A percentile compares a stretch with the other conserved stretches of the same genome.
phyloP scores from a whole-genome alignment of 164 flowering plant genomes.

The Chimonanthus praecox region DNA sequence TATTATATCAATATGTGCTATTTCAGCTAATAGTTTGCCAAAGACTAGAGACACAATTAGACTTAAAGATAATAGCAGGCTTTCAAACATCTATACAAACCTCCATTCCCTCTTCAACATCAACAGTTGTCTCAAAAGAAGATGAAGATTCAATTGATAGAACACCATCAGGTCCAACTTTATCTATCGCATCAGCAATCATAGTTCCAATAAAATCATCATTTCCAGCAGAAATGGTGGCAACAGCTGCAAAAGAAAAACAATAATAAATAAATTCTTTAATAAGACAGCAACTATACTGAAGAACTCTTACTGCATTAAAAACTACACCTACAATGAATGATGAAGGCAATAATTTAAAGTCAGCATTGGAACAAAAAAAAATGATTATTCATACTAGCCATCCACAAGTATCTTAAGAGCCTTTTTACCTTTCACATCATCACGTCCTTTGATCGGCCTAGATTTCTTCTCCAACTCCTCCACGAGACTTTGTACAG shows the following conservation, averaged over 20 bases:
- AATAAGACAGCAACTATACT: neutral
- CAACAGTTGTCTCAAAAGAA: slow-evolving; percentile 96
- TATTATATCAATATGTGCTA: too few relatives aligned
- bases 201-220: slow-evolving; percentile 84
- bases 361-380: neutral
- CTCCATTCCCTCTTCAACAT: slow-evolving; percentile 99
- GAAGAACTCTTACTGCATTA: neutral
- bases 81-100: slow-evolving; percentile 25
- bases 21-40: neutral
- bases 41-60: neutral
- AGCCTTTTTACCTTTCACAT: slow-evolving; percentile 65
- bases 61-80: neutral
- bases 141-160: slow-evolving; percentile 97
- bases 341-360: neutral
- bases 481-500: slow-evolving; percentile 55
- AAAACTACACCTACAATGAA: neutral
- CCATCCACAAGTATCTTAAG: too few relatives aligned
- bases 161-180: slow-evolving; percentile 99
- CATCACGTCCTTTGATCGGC: slow-evolving; percentile 85
- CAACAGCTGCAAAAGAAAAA: slow-evolving; percentile 55
- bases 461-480: slow-evolving; percentile 87
- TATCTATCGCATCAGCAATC: slow-evolving; percentile 99
- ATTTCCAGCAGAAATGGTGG: slow-evolving; percentile 94
- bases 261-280: neutral
- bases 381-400: too few relatives aligned